These are phyloP conservation scores for Mycena galopus DNA, from an alignment of 768 basidiomycete genomes.

Conservation along the genomic window DNA sequence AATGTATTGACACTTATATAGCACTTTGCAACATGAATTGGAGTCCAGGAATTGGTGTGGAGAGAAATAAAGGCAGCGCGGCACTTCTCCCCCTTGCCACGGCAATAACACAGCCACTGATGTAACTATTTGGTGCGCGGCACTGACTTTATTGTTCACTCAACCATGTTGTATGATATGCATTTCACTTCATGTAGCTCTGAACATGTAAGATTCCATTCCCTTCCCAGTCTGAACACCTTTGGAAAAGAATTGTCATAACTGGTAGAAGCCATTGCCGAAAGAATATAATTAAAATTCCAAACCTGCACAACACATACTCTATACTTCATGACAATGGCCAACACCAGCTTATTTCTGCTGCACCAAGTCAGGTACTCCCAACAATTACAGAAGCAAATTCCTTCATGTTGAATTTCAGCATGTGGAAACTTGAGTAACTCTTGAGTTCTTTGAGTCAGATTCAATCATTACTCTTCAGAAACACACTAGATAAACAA, in stretches of 20 bases:
- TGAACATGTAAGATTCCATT: neutral
- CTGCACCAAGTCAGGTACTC: neutral
- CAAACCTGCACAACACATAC: neutral
- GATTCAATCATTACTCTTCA: neutral
- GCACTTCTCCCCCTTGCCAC: too few relatives aligned
- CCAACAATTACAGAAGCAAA: conserved; percentile 1
- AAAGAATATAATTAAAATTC: conserved; percentile 1
- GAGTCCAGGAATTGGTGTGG: too few relatives aligned
- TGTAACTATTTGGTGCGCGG: too few relatives aligned
- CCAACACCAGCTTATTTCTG: conserved; percentile 1
- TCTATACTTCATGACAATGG: neutral
- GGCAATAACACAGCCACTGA: too few relatives aligned
- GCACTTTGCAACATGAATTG: too few relatives aligned
- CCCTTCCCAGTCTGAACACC: conserved; percentile 1
- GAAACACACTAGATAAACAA: too few relatives aligned
- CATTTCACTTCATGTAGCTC: conserved; percentile 1
- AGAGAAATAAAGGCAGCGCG: too few relatives aligned
- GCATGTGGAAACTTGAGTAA: too few relatives aligned
- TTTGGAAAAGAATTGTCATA: conserved; percentile 1
- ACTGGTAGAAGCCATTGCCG: too few relatives aligned
- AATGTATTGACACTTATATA: too few relatives aligned
- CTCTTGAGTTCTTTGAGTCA: neutral
- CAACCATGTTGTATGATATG: too few relatives aligned
- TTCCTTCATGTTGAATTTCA: conserved; percentile 1
- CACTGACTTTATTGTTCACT: too few relatives aligned